Evolutionary conservation across 2,329 filamentous ascomycete genomes (phyloP), one percentile per base, ranked within the genome.

Genomic region (Byssochlamys sp.): DNA sequence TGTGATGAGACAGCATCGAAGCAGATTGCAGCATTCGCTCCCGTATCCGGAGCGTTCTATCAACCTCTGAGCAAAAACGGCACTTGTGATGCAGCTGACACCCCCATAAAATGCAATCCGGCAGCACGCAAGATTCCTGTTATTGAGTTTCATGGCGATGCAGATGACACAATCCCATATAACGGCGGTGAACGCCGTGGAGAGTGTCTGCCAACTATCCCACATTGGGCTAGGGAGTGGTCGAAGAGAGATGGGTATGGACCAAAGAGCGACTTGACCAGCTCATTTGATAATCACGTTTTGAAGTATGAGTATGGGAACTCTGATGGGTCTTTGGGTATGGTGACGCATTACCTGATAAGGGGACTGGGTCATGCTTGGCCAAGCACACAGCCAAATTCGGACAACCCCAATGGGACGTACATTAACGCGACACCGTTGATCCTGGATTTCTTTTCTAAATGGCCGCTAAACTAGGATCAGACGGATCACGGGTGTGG

Each of bases 1-100:
- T 82, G 78, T 65, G 70, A 77, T 31, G 63, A 73, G 2, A 67
- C 67, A 7, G 69, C 74, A 2, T 75, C 75, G 3, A 64, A 63
- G 3, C 69, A 68, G 4, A 77, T 82, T 55, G 78, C 79, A 5
- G 79, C 79, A 1, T 81, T 82, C 60, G 78, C 77, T 0, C 71
- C 76, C 6, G 75, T 77, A 6, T 74, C 77, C 1, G 78, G 76
- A 4, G 79, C 77, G 3, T 76, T 73, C 52, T 81, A 81, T 61
- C 62, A 63, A 6, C 3, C 39, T 45, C 39, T 45, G 9, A 45
- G n/a, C 39, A 55, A 69, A 35, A 57, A 64, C 27, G 54, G 63
- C 0, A 54, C 59, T 5, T 63, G 61, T 26, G 10, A 59, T 35
- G 39, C 61, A 0, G 39, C 24, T 5, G 59, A 53, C 61, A 51